Evolutionary conservation across 345 rosid genomes (phyloP), one percentile per base, ranked within the genome.

Genomic region (Crucihimalaya himalaica): DNA sequence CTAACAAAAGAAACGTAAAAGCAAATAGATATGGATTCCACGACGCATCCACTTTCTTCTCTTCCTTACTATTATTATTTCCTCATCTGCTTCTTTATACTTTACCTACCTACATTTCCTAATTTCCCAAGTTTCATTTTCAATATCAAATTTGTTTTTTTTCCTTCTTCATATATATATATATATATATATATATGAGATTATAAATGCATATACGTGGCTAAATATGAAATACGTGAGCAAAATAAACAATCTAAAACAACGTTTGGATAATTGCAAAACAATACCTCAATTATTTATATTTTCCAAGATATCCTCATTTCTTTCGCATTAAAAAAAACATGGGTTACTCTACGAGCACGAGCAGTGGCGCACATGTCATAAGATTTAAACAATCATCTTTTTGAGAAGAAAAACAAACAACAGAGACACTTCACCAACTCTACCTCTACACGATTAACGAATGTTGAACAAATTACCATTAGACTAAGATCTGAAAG

Each of bases 191-290:
- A 34, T 23, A 59, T 74, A 19, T 74, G 73, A 67, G 78, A 32
- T 39, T 58, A 20, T 11, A 50, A 67, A 59, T 14, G 73, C 78
- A 20, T 75, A 46, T 50, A 75, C 78, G 78, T 75, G 78, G 78
- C 73, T 19, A 20, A 59, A 48, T 66, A 19, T 74, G 62, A 74
- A 58, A 48, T 66, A 59, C 68, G 61, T 66, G 11, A 66, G 46
- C 46, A 32, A 13, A 43, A 42, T 6, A 32, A n/a, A 34, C 10
- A 20, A 51, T 31, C n/a, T 31, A 10, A 43, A 34, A n/a, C 13
- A 57, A 28, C 2, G 35, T 48, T 28, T 27, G 54, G 61, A 66
- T 58, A 48, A 56, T 35, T 65, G 66, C 72, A 37, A 46, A 35
- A 25, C 6, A 48, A 28, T 58, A 27, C 60, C 50, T 5, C 52